A percentile compares a stretch with the other conserved stretches of the same genome.
phyloP scores from a whole-genome alignment of 2,329 filamentous ascomycete genomes.

The Coniochaeta hoffmannii region DNA sequence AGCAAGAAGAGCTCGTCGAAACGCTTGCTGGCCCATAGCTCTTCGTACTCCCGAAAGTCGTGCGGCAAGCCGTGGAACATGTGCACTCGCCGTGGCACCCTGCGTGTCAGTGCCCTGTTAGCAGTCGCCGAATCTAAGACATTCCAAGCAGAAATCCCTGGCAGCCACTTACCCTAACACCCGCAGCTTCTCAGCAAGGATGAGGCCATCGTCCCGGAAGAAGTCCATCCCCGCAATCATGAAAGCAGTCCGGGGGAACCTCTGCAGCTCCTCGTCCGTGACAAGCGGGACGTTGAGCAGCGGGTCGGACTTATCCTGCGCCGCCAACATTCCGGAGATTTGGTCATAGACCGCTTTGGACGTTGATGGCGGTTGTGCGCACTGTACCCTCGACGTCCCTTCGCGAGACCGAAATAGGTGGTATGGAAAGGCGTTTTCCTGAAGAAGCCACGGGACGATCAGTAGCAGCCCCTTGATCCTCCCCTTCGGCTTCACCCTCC shows the following conservation, averaged over 20 bases:
- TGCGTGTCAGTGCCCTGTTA: not conserved
- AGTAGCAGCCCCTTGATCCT: not conserved
- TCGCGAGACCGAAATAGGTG: not conserved
- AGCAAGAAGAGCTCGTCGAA: not conserved
- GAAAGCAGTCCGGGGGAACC: not conserved
- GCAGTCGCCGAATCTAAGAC: not conserved
- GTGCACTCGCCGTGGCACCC: not conserved
- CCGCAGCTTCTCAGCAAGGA: not conserved
- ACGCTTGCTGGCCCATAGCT: not conserved
- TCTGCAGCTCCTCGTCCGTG: not conserved
- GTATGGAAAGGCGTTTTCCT: not conserved
- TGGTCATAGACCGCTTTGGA: not conserved
- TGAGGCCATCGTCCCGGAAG: not conserved
- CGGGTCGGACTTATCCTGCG: not conserved
- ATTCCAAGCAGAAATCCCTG: not conserved
- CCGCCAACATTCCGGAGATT: not conserved
- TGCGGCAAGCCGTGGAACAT: not conserved
- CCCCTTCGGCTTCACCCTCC: not conserved
- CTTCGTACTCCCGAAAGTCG: not conserved
- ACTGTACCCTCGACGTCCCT: not conserved
- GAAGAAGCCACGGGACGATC: not conserved
- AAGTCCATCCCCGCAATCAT: not conserved
- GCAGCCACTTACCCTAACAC: not conserved
- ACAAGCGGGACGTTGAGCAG: constrained; percentile 1
- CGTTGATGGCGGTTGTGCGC: not conserved